Percentiles rank a stretch among this genome's conserved stretches.
Conservation (phyloP, 129 eudicot species). For the Flaveria brownii region DNA sequence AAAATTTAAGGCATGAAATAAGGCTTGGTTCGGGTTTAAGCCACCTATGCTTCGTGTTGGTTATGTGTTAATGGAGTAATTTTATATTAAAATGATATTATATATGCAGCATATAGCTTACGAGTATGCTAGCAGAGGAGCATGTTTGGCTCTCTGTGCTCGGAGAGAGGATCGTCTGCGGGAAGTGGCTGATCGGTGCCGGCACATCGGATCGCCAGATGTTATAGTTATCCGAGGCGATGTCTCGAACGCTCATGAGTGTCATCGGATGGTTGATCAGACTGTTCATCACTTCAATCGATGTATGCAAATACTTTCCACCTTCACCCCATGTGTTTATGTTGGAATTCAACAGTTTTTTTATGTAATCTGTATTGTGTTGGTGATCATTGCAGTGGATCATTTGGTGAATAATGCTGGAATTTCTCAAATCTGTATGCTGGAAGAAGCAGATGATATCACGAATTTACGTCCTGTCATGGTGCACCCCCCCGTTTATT, state of each 20-base stretch:
- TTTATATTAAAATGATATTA: background rate
- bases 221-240: constrained; percentile 51
- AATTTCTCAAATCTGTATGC: constrained; percentile 37
- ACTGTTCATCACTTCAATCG: constrained; percentile 51
- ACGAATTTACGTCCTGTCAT: constrained; percentile 49
- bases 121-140: constrained; percentile 57
- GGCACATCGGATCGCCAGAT: constrained; percentile 51
- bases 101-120: constrained; percentile 39
- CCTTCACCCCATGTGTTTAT: background rate
- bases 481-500: constrained; percentile 35
- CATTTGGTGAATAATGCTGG: constrained; percentile 80
- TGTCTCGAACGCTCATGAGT: constrained; percentile 52
- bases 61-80: too few relatives aligned
- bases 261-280: constrained; percentile 50
- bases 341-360: background rate
- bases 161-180: constrained; percentile 48
- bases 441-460: constrained; percentile 61
- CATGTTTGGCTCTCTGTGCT: constrained; percentile 58
- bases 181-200: constrained; percentile 56
- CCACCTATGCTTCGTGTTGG: too few relatives aligned
- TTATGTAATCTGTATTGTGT: background rate
- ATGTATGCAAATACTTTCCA: constrained; percentile 28
- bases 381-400: constrained; percentile 51
- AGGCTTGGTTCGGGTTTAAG: too few relatives aligned
- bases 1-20: too few relatives aligned